Conservation (phyloP, 768 basidiomycete genomes). For the Hericium rajendrae region DNA sequence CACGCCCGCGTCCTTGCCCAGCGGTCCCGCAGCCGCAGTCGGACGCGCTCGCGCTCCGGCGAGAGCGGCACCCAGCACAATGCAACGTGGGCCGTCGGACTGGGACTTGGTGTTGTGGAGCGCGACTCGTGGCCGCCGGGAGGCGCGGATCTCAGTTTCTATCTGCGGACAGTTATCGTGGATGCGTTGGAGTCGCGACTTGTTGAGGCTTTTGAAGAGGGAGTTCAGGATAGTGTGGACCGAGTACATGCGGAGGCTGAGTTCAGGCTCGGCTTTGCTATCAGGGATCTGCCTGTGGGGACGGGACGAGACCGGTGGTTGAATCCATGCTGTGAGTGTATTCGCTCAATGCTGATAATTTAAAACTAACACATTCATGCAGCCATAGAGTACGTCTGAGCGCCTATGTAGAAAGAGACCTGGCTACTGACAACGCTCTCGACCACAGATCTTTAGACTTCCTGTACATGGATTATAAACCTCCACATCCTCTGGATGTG, state of each 20-base stretch:
- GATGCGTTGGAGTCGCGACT: conserved; percentile 49
- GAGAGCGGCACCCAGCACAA: neutral
- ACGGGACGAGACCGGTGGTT: conserved; percentile 68
- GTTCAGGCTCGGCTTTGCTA: conserved; percentile 74
- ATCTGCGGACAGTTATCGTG: conserved; percentile 74
- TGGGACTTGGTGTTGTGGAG: conserved; percentile 64
- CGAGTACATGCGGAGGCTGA: conserved; percentile 50
- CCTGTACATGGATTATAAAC: conserved; percentile 82
- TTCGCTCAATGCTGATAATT: neutral
- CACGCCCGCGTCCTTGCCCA: conserved; percentile 12
- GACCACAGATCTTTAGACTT: conserved; percentile 71
- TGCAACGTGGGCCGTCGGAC: conserved; percentile 51
- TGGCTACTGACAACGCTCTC: conserved; percentile 3
- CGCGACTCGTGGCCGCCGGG: conserved; percentile 81
- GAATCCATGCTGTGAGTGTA: conserved; percentile 64
- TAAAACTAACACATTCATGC: neutral
- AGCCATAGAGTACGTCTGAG: conserved; percentile 27
- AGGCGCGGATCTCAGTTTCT: conserved; percentile 76
- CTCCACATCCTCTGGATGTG: conserved; percentile 67
- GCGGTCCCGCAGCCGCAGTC: neutral
- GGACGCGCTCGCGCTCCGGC: neutral
- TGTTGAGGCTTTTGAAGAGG: neutral
- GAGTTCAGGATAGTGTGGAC: neutral
- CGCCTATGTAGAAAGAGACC: neutral
- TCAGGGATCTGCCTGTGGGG: conserved; percentile 59